Base-by-base conservation (phyloP, 495 filamentous ascomycete species). In the Aspergillus kassunensis region DNA sequence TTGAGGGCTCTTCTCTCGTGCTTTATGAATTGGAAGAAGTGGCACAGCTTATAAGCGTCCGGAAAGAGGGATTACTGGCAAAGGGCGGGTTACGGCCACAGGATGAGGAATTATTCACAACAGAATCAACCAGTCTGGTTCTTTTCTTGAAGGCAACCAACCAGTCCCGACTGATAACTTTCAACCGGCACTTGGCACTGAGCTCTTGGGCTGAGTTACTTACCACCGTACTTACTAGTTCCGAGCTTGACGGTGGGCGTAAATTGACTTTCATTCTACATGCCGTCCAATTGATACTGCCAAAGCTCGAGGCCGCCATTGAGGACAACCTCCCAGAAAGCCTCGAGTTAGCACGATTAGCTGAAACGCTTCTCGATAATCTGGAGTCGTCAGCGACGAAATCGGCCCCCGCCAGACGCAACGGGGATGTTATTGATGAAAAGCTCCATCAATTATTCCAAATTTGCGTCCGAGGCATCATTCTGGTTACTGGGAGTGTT, bases 371-470 rank as follows among this genome's bases (percentile, higher is more conserved):
- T 8, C 74, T 96, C 10, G 84, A 82, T 56, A 85, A 83, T 52
- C 72, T 96, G 42, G 82, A 88, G 29, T 81, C 87, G 44, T 69
- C 73, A 13, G 53, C 67, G 10, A 58, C 76, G 3, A 60, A 69
- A 8, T 67, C 70, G 29, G 71, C 69, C 36, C 57, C 63, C 58
- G 73, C 68, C 54, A 76, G 64, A 62, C 75, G 64, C 62, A 81
- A 67, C 55, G 86, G 67, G 59, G 90, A 92, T 62, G 67, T 91
- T 36, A 84, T 90, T 27, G 86, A 90, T 60, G 95, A 97, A 63
- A 87, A 91, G 61, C 80, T 97, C 9, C 90, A 88, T 58, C 86
- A 96, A 57, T 79, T 97, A 15, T 97, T 99, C 75, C 87, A 95
- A 44, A 72, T 89, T 23, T 88, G 85, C 44, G 72, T 95, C 18